Base-by-base conservation (phyloP, 345 rosid species). In the Conringia planisiliqua region DNA sequence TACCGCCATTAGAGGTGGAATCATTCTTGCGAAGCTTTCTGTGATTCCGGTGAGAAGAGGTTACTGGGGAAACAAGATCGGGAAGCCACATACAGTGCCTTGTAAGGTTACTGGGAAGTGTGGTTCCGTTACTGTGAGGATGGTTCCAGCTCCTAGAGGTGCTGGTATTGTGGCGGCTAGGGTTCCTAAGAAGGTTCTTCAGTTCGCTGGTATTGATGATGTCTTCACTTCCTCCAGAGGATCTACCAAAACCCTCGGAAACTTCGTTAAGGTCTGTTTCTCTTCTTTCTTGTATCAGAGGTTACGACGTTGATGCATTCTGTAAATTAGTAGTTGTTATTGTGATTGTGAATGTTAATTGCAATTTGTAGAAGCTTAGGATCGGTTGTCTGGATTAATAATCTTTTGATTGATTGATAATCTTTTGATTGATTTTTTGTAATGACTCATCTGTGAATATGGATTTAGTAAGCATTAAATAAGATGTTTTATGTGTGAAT, bases 71-170 rank as follows among this genome's bases (percentile, higher is more conserved):
- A 89, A 89, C 69, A 89, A 87, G 91, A 89, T 89, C 7, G 95
- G 91, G 24, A 82, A 83, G 81, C 95, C 95, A 0, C 95, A 89
- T 24, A 87, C 95, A 0, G 90, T 87, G 33, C 91, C 91, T 14
- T 89, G 92, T 42, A 89, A 89, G 88, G 95, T 89, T 30, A 89
- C 90, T 0, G 87, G 91, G 2, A 89, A 89, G 78, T 89, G 91
- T 69, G 91, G 91, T 0, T 87, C 91, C 0, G 88, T 87, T 5
- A 85, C 90, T 0, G 95, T 89, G 9, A 80, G 92, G 63, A 87
- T 89, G 92, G 92, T 87, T 22, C 92, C 92, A 2, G 92, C 96
- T 32, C 96, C 89, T 0, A 84, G 96, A 64, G 92, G 96, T 62
- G 84, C 89, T 2, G 92, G 92, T 3, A 89, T 89, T 47, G 96